Evolutionary conservation across 805 yeast species (phyloP), one percentile per base, ranked within the genome.

Genomic region (Maudiozyma serrabonitensis): DNA sequence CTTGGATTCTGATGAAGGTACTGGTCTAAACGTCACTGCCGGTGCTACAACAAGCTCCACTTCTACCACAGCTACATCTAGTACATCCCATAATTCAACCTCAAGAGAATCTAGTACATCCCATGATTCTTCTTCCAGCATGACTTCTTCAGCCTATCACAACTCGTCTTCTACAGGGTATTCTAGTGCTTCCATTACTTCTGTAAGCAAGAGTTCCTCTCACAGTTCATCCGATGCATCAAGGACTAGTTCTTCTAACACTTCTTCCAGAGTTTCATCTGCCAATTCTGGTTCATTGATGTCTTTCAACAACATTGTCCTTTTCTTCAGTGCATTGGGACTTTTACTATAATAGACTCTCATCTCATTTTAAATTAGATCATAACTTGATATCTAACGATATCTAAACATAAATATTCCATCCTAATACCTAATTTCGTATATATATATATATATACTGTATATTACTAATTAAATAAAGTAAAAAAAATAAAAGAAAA

Each of bases 1-100:
- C 59, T 68, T 89, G 52, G 84, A 79, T 13, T 73, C 78, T 41
- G 60, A 65, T n/a, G 80, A 75, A 31, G 86, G 81, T 31, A 71
- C 82, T 28, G 96, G 96, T 11, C 69, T 79, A 45, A 75, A 86
- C 57, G 80, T 81, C 16, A 71, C 75, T 46, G 57, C 45, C 6
- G 53, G 54, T 34, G 51, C 44, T 32, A 25, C 48, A 21, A 31
- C 43, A 5, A 38, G 45, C 7, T 23, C 50, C 8, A 40, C 48
- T 9, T 37, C 49, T 13, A 42, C 50, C n/a, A 26, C 46, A 15
- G 13, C 28, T 39, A 15, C 39, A 6, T 35, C 47, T 12, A 21
- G 28, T 12, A 13, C n/a, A 19, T 11, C 15, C 3, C 13, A 26
- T 9, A 19, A 35, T 21, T 19, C 50, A 13, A 25, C 39, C 16